Percentiles rank a stretch among this genome's conserved stretches.
Conservation (phyloP, 1,284 basidiomycete genomes). For the Ceratobasidium sp. region DNA sequence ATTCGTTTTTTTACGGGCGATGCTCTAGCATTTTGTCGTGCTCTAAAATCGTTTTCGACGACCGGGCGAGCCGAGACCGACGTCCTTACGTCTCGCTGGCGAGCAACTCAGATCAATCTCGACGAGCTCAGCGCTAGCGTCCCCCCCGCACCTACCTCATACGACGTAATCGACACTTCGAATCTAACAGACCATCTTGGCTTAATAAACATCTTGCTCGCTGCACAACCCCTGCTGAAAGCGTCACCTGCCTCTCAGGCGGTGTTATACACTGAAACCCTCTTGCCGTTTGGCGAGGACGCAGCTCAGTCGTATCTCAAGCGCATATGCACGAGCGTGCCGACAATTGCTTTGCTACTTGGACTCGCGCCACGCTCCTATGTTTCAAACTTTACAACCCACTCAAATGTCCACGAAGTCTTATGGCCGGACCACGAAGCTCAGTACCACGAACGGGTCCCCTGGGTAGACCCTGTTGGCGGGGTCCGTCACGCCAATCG, state of each 20-base stretch:
- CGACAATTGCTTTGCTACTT: constrained; percentile 6
- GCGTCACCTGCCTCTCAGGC: constrained; percentile 7
- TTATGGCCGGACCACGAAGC: not conserved
- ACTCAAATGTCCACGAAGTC: constrained; percentile 17
- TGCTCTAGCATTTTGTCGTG: constrained; percentile 21
- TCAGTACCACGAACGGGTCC: constrained; percentile 6
- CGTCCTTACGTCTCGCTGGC: constrained; percentile 11
- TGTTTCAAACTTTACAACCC: constrained; percentile 12
- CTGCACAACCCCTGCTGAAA: constrained; percentile 17
- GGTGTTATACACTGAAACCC: constrained; percentile 21
- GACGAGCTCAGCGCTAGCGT: not conserved
- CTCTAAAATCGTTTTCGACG: not conserved
- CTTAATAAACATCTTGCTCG: constrained; percentile 20
- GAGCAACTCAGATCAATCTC: constrained; percentile 6
- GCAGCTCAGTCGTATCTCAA: not conserved
- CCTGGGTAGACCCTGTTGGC: constrained; percentile 22
- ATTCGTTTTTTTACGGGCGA: constrained; percentile 32
- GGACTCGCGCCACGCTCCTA: constrained; percentile 17
- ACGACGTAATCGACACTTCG: constrained; percentile 42
- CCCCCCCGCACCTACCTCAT: not conserved
- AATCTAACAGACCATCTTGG: constrained; percentile 26
- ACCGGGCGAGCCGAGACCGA: constrained; percentile 10
- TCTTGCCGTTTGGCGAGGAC: constrained; percentile 4
- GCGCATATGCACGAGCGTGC: constrained; percentile 12
- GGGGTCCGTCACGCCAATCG: constrained; percentile 3